Base-by-base conservation (phyloP, 208 protist genomes). In the Acanthamoeba comandoni region DNA sequence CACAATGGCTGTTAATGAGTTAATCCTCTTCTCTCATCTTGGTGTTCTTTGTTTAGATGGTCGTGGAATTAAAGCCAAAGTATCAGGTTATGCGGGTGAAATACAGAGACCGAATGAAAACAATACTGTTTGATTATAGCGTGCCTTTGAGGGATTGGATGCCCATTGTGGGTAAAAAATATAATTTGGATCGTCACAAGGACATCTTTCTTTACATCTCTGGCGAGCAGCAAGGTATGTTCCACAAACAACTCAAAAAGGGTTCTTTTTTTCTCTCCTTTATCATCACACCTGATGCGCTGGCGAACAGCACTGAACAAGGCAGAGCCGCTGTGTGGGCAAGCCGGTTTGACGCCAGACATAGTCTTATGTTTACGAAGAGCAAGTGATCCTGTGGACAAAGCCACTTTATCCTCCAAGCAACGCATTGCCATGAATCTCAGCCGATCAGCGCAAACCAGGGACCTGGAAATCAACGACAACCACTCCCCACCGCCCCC, bases 11-110 rank as follows among this genome's bases (percentile, higher is more conserved):
- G n/a, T n/a, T n/a, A n/a, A n/a, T n/a, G n/a, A n/a, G n/a, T n/a
- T n/a, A n/a, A n/a, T n/a, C n/a, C n/a, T n/a, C n/a, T n/a, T n/a
- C n/a, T n/a, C n/a, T n/a, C n/a, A n/a, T n/a, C n/a, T n/a, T n/a
- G n/a, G n/a, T n/a, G n/a, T 60, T 29, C n/a, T 70, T 70, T 9
- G 12, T 70, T 9, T 52, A 80, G 71, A 62, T 43, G 7, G 71
- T 62, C 0, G 43, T 80, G 22, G 71, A 80, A 8, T 52, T 80
- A 52, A 43, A 52, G 1, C 26, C 11, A 26, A 80, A 57, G 43
- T 22, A 29, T 17, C 71, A 80, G 43, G 71, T 80, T n/a, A 52
- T 80, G 71, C 53, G 60, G 71, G n/a, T 80, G n/a, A 80, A 80
- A 52, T 80, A 52, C 48, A 62, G 43, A 43, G 71, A 80, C 0